These are phyloP conservation scores for Claviceps humidiphila DNA, from an alignment of 2,329 filamentous ascomycete species.

Conservation along the genomic window DNA sequence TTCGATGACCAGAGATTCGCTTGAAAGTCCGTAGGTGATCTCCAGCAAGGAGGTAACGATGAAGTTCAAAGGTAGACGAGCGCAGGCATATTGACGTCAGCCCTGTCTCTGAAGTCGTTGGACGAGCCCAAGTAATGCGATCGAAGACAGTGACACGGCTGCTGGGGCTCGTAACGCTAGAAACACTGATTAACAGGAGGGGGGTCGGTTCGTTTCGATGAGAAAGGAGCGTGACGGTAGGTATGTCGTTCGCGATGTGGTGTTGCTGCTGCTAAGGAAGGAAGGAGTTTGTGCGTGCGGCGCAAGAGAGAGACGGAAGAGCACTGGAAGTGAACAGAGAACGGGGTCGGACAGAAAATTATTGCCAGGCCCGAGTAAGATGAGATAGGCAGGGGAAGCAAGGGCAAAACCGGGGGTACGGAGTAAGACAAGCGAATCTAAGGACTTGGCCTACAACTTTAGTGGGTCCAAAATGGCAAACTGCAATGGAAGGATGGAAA, in stretches of 20 bases:
- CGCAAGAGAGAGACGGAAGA: not conserved
- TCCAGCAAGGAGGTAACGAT: not conserved
- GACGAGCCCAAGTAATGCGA: not conserved
- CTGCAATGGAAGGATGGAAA: not conserved
- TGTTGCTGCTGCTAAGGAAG: not conserved
- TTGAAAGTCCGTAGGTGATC: not conserved
- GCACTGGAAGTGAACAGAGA: not conserved
- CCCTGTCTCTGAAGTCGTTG: not conserved
- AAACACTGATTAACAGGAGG: not conserved
- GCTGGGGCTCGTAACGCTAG: not conserved
- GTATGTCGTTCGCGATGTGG: not conserved
- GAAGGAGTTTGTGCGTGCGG: not conserved
- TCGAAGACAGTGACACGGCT: not conserved
- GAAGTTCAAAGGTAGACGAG: not conserved
- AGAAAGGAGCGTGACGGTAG: not conserved
- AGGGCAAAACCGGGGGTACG: not conserved
- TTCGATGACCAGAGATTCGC: not conserved
- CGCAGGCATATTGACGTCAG: constrained; percentile 6
- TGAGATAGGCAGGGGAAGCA: not conserved
- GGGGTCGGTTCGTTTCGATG: no score
- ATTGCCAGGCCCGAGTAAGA: not conserved
- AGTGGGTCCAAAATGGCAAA: not conserved
- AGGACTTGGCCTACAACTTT: not conserved
- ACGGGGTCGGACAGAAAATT: not conserved
- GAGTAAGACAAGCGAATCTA: not conserved